Evolutionary conservation across 2,329 filamentous ascomycete species (phyloP).

Genomic region (Lasiodiplodia sp.): DNA sequence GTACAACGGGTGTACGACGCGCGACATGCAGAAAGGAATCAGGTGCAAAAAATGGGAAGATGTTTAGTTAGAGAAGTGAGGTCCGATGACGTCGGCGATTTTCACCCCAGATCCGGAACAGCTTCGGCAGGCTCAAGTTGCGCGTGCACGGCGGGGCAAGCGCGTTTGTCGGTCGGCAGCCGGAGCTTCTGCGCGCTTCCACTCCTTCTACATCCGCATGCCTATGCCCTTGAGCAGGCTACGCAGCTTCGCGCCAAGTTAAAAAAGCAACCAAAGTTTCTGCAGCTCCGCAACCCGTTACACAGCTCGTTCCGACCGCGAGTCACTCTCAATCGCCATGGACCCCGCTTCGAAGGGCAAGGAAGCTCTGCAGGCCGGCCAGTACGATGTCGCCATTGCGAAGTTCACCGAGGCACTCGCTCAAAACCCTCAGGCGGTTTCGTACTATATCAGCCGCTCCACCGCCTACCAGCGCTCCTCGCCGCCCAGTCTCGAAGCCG

Average conservation of each 20-base stretch:
- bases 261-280: not conserved
- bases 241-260: too few relatives aligned
- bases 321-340: conserved; percentile 46
- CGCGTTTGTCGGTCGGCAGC: not conserved
- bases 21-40: conserved; percentile 28
- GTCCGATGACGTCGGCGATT: conserved; percentile 10
- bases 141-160: not conserved
- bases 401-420: conserved; percentile 71
- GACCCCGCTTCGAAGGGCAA: conserved; percentile 62
- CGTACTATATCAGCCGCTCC: conserved; percentile 83
- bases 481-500: conserved; percentile 54
- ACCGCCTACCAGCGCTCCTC: conserved; percentile 75
- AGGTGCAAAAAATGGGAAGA: not conserved
- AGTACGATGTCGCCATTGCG: conserved; percentile 72
- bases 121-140: not conserved
- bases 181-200: conserved; percentile 26
- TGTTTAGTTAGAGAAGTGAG: not conserved
- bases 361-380: conserved; percentile 65
- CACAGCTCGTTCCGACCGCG: not conserved
- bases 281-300: not conserved
- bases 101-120: conserved; percentile 14
- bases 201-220: not conserved
- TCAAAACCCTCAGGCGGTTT: conserved; percentile 70
- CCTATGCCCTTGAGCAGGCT: not conserved
- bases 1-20: conserved; percentile 39